Evolutionary conservation across 1,284 basidiomycete species (phyloP).

Genomic region (Irpex sp.): DNA sequence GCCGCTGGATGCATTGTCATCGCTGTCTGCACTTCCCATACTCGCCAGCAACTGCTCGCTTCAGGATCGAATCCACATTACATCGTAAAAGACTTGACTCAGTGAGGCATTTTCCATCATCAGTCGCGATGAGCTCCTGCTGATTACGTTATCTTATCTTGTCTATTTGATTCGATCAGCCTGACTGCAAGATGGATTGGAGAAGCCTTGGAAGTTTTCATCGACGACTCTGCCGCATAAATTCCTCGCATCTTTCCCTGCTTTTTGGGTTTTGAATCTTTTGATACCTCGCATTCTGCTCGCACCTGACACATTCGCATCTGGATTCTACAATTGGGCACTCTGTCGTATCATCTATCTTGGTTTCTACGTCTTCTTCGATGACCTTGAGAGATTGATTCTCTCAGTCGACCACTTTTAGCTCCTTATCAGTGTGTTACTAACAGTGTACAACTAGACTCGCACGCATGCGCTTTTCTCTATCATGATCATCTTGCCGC

Average conservation of each 20-base stretch:
- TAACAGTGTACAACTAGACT: background rate
- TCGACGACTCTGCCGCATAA: constrained; percentile 20
- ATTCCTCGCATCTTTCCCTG: background rate
- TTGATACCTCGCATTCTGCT: background rate
- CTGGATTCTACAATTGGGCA: background rate
- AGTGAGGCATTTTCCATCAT: constrained; percentile 29
- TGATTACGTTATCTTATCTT: constrained; percentile 2
- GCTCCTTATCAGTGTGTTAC: background rate
- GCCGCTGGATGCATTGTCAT: constrained; percentile 71
- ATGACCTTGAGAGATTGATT: background rate
- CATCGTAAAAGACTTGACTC: constrained; percentile 47
- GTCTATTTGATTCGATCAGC: constrained; percentile 10
- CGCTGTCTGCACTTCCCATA: constrained; percentile 78
- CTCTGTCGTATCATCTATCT: background rate
- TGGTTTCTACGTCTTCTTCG: background rate
- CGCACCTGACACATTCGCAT: background rate
- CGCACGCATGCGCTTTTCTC: background rate
- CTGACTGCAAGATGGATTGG: constrained; percentile 26
- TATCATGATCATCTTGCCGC: background rate
- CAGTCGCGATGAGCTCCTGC: background rate
- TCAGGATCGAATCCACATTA: constrained; percentile 47
- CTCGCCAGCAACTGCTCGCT: constrained; percentile 42
- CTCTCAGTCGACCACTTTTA: background rate
- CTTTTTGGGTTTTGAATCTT: no score
- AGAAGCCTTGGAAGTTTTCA: constrained; percentile 23